Conservation (phyloP, 2,329 filamentous ascomycete genomes). For the Hirsutella rhossiliensis region DNA sequence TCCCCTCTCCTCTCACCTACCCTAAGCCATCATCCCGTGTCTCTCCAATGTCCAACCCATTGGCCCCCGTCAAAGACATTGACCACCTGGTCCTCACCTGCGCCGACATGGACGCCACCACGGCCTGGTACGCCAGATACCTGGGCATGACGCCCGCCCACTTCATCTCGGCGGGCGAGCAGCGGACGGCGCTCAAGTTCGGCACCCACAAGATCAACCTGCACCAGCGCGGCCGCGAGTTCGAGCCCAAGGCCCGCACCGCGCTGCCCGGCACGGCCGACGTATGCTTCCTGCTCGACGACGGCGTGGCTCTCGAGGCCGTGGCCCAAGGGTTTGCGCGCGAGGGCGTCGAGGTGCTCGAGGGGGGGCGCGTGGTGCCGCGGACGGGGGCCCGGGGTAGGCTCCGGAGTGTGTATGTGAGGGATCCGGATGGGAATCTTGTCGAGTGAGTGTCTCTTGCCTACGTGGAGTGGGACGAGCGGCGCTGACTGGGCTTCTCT, state of each 20-base stretch:
- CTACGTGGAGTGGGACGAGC: too few relatives aligned
- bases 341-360: constrained; percentile 33
- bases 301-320: constrained; percentile 22
- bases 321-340: constrained; percentile 23
- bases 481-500: too few relatives aligned
- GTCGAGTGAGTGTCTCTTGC: constrained; percentile 42
- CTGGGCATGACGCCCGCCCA: constrained; percentile 45
- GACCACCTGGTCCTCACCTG: constrained; percentile 52
- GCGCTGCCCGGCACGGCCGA: constrained; percentile 46
- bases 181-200: constrained; percentile 41
- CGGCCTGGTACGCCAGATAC: constrained; percentile 40
- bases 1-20: too few relatives aligned
- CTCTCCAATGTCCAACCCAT: constrained; percentile 15
- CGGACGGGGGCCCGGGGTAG: constrained; percentile 43
- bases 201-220: constrained; percentile 50
- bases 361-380: constrained; percentile 37
- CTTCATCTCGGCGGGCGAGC: constrained; percentile 29
- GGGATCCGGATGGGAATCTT: constrained; percentile 50
- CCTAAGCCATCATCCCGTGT: not conserved
- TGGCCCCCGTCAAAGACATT: constrained; percentile 28
- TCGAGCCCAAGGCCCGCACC: constrained; percentile 43
- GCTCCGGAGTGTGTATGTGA: constrained; percentile 45
- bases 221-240: constrained; percentile 44
- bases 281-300: constrained; percentile 45
- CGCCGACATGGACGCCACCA: constrained; percentile 32